Percentiles rank a stretch among this genome's conserved stretches.
Conservation (phyloP, 2,329 filamentous ascomycete genomes). For the Paraphoma chrysanthemicola region DNA sequence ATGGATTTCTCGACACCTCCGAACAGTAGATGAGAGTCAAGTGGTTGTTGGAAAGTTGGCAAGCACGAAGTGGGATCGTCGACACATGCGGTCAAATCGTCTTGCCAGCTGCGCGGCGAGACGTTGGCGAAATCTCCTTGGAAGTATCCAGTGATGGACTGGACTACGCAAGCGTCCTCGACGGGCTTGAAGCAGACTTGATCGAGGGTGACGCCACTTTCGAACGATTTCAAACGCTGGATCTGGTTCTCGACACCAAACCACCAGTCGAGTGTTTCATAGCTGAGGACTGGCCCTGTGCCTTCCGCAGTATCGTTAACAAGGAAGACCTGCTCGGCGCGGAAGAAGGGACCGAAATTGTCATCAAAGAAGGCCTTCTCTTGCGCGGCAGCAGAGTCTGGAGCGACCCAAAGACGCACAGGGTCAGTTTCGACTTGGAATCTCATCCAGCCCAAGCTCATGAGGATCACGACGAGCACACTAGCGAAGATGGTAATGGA, state of each 20-base stretch:
- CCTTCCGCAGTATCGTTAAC: constrained; percentile 81
- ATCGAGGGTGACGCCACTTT: constrained; percentile 72
- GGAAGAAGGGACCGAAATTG: constrained; percentile 95
- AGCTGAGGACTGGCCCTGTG: constrained; percentile 80
- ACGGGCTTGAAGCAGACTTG: constrained; percentile 96
- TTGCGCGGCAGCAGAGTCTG: constrained; percentile 84
- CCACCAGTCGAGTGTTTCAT: constrained; percentile 93
- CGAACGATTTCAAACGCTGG: constrained; percentile 71
- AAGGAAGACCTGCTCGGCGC: constrained; percentile 89
- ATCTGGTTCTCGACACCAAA: constrained; percentile 85
- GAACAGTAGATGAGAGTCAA: constrained; percentile 84
- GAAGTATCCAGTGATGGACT: constrained; percentile 92
- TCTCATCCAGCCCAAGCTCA: constrained; percentile 86
- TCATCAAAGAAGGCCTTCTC: constrained; percentile 94
- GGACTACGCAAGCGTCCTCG: constrained; percentile 86
- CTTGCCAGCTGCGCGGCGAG: constrained; percentile 72
- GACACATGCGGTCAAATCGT: constrained; percentile 75
- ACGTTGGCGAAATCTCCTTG: constrained; percentile 69
- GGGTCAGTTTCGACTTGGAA: constrained; percentile 93
- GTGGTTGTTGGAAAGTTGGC: constrained; percentile 86
- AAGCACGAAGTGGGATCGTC: constrained; percentile 81
- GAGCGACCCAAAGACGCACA: constrained; percentile 95
- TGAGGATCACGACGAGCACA: constrained; percentile 74
- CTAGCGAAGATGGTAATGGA: constrained; percentile 80
- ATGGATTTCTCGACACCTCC: constrained; percentile 77